Conservation (phyloP, 1,139 yeast species). For the Nadsonia starkeyi-henricii region DNA sequence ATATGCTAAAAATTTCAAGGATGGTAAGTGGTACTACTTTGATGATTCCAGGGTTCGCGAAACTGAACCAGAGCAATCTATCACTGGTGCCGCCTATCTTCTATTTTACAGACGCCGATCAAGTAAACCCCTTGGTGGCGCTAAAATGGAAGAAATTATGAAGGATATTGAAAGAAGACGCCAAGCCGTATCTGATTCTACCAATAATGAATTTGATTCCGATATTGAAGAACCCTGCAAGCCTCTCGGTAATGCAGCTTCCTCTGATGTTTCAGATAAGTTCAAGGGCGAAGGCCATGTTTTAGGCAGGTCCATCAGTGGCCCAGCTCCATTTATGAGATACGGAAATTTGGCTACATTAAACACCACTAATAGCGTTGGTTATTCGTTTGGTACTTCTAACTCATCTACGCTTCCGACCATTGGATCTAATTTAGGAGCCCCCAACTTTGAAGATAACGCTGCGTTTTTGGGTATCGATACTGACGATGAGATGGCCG, state of each 20-base stretch:
- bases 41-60: slow-evolving; percentile 71
- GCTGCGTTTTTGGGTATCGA: background rate
- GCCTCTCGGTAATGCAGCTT: background rate
- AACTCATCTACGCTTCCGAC: background rate
- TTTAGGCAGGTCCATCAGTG: background rate
- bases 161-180: background rate
- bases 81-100: slow-evolving; percentile 79
- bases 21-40: slow-evolving; percentile 74
- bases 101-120: slow-evolving; percentile 62
- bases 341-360: background rate
- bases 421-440: background rate
- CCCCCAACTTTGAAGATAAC: background rate
- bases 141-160: background rate
- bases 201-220: too few relatives aligned
- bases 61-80: slow-evolving; percentile 41
- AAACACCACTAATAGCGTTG: background rate
- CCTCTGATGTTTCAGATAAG: background rate
- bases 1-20: slow-evolving; percentile 65
- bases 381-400: background rate
- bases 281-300: background rate
- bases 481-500: background rate
- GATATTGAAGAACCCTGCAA: background rate
- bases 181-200: background rate
- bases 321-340: background rate
- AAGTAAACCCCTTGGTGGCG: background rate